phyloP scores from a whole-genome alignment of 768 basidiomycete genomes.

The Auricularia cornea region DNA sequence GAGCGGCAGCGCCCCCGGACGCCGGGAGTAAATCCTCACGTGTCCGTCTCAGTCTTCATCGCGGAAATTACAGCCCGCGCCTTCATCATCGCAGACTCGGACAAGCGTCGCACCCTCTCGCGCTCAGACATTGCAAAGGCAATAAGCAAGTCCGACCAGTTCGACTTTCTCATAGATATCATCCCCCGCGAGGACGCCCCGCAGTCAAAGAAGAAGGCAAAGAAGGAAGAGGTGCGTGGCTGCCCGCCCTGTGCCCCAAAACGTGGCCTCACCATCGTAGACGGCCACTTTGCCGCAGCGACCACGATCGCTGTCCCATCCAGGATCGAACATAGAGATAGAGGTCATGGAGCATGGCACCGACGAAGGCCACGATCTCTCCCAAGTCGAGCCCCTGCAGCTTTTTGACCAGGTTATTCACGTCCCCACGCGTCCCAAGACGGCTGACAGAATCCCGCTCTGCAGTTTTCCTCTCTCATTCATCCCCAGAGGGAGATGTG shows the following conservation, averaged over 20 bases:
- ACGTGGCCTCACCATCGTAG: neutral
- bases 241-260: neutral
- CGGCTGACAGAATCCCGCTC: neutral
- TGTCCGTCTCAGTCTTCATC: conserved; percentile 69
- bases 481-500: neutral
- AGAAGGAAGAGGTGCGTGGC: neutral
- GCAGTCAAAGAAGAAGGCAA: neutral
- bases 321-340: neutral
- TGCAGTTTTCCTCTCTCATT: neutral
- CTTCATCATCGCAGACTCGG: conserved; percentile 90
- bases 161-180: conserved; percentile 96
- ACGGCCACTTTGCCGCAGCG: neutral
- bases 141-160: conserved; percentile 86
- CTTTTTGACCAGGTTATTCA: neutral
- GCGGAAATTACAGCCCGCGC: conserved; percentile 93
- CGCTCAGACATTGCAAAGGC: conserved; percentile 92
- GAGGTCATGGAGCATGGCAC: neutral
- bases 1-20: conserved; percentile 25
- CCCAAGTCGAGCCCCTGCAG: neutral
- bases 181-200: conserved; percentile 70
- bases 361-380: neutral
- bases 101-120: conserved; percentile 92
- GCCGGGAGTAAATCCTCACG: neutral
- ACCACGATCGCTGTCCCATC: neutral
- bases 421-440: neutral